Conservation (phyloP, 2,329 filamentous ascomycete genomes). For the Epichloe gansuensis region DNA sequence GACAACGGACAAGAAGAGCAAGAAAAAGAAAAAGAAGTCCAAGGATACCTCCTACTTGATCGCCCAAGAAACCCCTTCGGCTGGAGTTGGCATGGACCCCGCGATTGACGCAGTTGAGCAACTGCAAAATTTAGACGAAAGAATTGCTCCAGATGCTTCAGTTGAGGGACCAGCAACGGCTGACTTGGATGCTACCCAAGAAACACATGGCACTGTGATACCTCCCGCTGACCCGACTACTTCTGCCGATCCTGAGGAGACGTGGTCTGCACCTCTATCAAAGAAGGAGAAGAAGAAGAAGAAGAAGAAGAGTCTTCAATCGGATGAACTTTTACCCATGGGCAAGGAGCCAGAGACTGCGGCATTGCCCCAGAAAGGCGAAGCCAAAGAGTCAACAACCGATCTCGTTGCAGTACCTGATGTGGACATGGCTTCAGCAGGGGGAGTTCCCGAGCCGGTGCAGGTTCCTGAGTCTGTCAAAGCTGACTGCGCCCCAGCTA, state of each 20-base stretch:
- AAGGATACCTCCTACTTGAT: neutral
- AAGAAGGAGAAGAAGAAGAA: constrained; percentile 6
- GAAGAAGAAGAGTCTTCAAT: constrained; percentile 11
- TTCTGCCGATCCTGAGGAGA: constrained; percentile 4
- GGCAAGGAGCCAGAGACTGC: neutral
- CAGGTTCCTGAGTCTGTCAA: neutral
- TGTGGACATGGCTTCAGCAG: neutral
- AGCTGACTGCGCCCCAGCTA: neutral
- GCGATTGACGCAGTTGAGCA: neutral
- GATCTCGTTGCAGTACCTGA: neutral
- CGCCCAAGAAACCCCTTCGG: neutral
- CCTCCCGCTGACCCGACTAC: neutral
- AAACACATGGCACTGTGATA: neutral
- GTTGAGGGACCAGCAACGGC: neutral
- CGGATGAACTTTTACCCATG: constrained; percentile 3
- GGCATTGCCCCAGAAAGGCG: neutral
- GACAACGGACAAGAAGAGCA: constrained; percentile 8
- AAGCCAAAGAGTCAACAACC: neutral
- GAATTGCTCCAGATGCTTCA: neutral
- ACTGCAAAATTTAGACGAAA: neutral
- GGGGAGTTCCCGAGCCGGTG: neutral
- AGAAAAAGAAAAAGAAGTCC: constrained; percentile 9
- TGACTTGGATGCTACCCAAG: neutral
- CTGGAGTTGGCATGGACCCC: neutral
- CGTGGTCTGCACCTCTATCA: neutral